phyloP scores from a whole-genome alignment of 495 filamentous ascomycete genomes.

The Aspergillus baeticus region DNA sequence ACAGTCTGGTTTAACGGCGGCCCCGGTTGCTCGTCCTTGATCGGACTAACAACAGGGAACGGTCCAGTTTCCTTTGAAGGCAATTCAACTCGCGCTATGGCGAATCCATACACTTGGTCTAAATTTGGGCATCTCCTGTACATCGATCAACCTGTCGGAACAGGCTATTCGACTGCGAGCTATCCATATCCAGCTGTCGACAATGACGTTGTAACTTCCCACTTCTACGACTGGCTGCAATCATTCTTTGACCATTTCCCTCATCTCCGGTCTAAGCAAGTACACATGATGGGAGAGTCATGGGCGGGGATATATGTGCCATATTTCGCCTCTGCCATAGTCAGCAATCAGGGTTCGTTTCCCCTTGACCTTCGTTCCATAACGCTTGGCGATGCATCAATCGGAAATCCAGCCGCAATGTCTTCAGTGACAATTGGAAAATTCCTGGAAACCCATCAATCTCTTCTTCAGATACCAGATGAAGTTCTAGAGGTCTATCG shows the following conservation, averaged over 20 bases:
- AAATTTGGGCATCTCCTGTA: constrained; percentile 41
- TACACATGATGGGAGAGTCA: constrained; percentile 43
- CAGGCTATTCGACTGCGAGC: constrained; percentile 36
- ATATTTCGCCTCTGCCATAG: constrained; percentile 36
- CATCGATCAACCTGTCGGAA: constrained; percentile 44
- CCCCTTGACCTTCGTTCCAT: constrained; percentile 36
- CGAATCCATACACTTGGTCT: constrained; percentile 47
- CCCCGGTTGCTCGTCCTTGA: constrained; percentile 53
- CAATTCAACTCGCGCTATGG: constrained; percentile 40
- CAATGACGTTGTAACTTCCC: constrained; percentile 30
- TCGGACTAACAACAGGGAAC: constrained; percentile 57
- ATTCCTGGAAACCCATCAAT: constrained; percentile 15
- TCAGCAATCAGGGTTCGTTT: constrained; percentile 27
- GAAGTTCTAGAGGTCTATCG: constrained; percentile 30
- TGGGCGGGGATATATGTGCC: constrained; percentile 44
- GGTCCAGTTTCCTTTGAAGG: constrained; percentile 56
- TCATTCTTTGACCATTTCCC: constrained; percentile 35
- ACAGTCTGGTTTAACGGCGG: constrained; percentile 58
- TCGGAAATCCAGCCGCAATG: constrained; percentile 14
- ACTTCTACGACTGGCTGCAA: constrained; percentile 39
- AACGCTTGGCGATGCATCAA: constrained; percentile 21
- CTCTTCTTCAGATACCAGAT: constrained; percentile 3
- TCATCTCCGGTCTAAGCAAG: constrained; percentile 31
- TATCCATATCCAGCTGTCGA: constrained; percentile 25
- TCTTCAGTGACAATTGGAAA: neutral